phyloP scores from a whole-genome alignment of 2,329 filamentous ascomycete genomes.

The Phialocephala sp. region DNA sequence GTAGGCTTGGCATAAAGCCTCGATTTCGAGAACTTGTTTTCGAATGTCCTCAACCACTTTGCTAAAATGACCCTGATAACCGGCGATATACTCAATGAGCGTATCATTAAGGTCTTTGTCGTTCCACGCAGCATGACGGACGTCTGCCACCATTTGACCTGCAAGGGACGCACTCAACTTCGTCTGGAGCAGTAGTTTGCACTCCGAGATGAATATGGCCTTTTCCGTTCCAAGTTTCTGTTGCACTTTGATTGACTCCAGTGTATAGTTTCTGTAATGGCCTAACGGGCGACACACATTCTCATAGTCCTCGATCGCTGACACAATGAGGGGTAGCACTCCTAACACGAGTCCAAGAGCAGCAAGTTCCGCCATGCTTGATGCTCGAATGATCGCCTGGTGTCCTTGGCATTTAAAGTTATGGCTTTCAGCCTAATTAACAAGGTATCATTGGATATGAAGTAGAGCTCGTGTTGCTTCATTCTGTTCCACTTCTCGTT shows the following conservation, averaged over 20 bases:
- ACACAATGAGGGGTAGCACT: slow-evolving; percentile 7
- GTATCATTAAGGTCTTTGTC: not conserved
- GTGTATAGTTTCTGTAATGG: not conserved
- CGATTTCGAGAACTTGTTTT: not conserved
- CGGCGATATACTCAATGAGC: not conserved
- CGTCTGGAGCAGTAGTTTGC: slow-evolving; percentile 1
- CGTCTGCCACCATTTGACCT: not conserved
- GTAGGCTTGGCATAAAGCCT: not conserved
- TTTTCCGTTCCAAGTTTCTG: not conserved
- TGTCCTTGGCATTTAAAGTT: not conserved
- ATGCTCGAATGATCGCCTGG: not conserved
- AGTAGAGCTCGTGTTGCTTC: not conserved
- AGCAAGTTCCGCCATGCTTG: slow-evolving; percentile 1
- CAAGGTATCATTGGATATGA: not conserved
- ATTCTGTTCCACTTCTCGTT: not conserved
- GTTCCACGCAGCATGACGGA: not conserved
- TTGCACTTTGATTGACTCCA: not conserved
- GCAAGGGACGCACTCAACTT: not conserved
- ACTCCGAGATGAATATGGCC: not conserved
- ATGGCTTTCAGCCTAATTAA: not conserved
- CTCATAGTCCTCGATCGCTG: slow-evolving; percentile 7
- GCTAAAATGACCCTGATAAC: slow-evolving; percentile 1
- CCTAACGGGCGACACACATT: not conserved
- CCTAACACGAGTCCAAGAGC: slow-evolving; percentile 5
- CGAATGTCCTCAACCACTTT: not conserved